Percentiles rank a stretch among this genome's conserved stretches.
Evolutionary conservation across 345 rosid species (phyloP).

Genomic region (Moringa oleifera): DNA sequence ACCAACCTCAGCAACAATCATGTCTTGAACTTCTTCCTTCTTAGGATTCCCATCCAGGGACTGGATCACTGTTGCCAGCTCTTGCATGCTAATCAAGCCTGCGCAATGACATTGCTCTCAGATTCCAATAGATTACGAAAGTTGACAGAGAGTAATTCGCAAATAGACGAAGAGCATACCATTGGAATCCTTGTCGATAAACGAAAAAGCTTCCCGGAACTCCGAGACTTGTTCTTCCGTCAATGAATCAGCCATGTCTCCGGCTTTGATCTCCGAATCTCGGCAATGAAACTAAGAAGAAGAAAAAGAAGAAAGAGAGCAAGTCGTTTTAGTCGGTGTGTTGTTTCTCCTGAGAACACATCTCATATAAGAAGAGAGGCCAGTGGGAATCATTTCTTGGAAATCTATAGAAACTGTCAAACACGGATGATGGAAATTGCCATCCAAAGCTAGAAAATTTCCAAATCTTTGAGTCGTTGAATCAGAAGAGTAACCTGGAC

Average conservation of each 20-base stretch:
- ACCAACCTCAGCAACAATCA: constrained; percentile 39
- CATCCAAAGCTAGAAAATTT: constrained; percentile 16
- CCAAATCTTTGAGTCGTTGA: not conserved
- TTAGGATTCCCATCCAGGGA: constrained; percentile 40
- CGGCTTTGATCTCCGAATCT: not conserved
- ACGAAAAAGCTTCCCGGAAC: constrained; percentile 46
- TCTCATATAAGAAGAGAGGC: no score
- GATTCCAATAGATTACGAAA: not conserved
- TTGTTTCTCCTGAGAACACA: no score
- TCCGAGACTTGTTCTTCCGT: constrained; percentile 46
- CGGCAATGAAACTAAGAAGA: no score
- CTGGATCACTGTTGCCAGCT: constrained; percentile 30
- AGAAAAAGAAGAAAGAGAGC: no score
- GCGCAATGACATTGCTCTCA: not conserved
- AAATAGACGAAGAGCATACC: constrained; percentile 19
- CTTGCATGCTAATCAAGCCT: constrained; percentile 48
- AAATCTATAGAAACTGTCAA: constrained; percentile 10
- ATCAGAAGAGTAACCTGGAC: not conserved
- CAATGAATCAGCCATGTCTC: constrained; percentile 34
- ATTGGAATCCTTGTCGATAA: constrained; percentile 51
- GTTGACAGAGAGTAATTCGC: not conserved
- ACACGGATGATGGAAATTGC: constrained; percentile 8
- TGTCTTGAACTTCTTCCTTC: constrained; percentile 39
- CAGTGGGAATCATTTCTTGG: no score
- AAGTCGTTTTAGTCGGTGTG: no score